phyloP scores from a whole-genome alignment of 805 yeast genomes.

The Torulaspora gathmanii region DNA sequence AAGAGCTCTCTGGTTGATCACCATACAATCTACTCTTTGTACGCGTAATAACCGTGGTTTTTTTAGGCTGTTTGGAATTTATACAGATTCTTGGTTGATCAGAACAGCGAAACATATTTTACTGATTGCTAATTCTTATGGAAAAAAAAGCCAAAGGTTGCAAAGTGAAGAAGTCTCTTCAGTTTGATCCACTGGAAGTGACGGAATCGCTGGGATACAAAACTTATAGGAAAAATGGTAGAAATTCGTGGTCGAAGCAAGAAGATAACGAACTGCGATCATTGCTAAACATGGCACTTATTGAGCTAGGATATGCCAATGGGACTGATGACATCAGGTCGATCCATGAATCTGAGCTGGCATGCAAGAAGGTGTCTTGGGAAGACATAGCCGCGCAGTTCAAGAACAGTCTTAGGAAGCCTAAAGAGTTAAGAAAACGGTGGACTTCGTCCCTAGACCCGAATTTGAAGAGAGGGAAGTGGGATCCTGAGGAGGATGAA shows the following conservation, averaged over 20 bases:
- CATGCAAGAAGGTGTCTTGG: slow-evolving; percentile 51
- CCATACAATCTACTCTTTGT: background rate
- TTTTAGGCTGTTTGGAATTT: background rate
- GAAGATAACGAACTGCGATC: slow-evolving; percentile 59
- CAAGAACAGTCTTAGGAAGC: slow-evolving; percentile 50
- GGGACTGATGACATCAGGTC: slow-evolving; percentile 34
- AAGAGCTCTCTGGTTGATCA: background rate
- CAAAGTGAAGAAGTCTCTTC: slow-evolving; percentile 24
- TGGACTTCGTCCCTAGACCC: slow-evolving; percentile 89
- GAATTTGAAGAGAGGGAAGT: slow-evolving; percentile 70
- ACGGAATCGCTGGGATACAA: slow-evolving; percentile 72
- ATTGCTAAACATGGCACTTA: slow-evolving; percentile 39
- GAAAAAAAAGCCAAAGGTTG: slow-evolving; percentile 12
- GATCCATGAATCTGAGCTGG: slow-evolving; percentile 28
- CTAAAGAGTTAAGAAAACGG: slow-evolving; percentile 80
- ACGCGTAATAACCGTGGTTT: background rate
- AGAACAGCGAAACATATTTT: background rate
- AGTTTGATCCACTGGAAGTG: slow-evolving; percentile 43
- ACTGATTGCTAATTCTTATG: slow-evolving; percentile 5
- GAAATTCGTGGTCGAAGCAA: slow-evolving; percentile 70
- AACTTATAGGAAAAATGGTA: slow-evolving; percentile 57
- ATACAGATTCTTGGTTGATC: background rate
- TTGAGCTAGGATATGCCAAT: slow-evolving; percentile 33
- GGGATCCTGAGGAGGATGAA: slow-evolving; percentile 81
- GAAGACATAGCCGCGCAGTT: slow-evolving; percentile 47